phyloP scores from a whole-genome alignment of 1,284 basidiomycete species.

The Moesziomyces antarcticus region DNA sequence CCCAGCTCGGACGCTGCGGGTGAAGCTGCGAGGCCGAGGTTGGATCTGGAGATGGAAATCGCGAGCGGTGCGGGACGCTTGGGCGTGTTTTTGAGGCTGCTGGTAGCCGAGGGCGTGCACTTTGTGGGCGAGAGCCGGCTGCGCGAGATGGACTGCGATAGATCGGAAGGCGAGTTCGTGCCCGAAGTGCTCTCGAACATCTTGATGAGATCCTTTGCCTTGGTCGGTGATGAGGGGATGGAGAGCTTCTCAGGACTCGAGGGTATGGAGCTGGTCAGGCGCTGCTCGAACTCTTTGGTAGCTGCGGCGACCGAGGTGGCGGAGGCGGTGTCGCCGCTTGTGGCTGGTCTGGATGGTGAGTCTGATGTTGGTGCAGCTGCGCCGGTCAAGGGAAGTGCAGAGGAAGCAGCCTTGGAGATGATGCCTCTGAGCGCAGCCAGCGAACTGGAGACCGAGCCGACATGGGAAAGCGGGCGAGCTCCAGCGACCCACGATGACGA shows the following conservation, averaged over 20 bases:
- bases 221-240: conserved; percentile 45
- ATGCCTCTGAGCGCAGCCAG: conserved; percentile 33
- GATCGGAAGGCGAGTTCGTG: conserved; percentile 25
- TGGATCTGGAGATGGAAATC: conserved; percentile 32
- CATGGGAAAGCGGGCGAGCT: conserved; percentile 25
- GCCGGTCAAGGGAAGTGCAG: conserved; percentile 5
- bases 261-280: conserved; percentile 19
- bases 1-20: conserved; percentile 1
- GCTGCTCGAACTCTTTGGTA: conserved; percentile 22
- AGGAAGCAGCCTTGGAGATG: conserved; percentile 27
- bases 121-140: conserved; percentile 25
- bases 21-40: conserved; percentile 22
- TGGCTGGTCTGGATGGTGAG: conserved; percentile 8
- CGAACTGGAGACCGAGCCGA: conserved; percentile 28
- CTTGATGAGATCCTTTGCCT: conserved; percentile 55
- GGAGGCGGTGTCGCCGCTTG: neutral
- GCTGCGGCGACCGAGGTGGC: conserved; percentile 19
- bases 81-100: conserved; percentile 26
- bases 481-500: conserved; percentile 2
- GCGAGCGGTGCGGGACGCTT: conserved; percentile 24
- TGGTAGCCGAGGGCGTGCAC: conserved; percentile 4
- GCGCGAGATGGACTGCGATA: conserved; percentile 18
- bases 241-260: conserved; percentile 33
- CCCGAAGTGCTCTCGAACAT: conserved; percentile 53
- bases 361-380: neutral